phyloP scores from a whole-genome alignment of 805 yeast species.

The Yarrowia alimentaria region DNA sequence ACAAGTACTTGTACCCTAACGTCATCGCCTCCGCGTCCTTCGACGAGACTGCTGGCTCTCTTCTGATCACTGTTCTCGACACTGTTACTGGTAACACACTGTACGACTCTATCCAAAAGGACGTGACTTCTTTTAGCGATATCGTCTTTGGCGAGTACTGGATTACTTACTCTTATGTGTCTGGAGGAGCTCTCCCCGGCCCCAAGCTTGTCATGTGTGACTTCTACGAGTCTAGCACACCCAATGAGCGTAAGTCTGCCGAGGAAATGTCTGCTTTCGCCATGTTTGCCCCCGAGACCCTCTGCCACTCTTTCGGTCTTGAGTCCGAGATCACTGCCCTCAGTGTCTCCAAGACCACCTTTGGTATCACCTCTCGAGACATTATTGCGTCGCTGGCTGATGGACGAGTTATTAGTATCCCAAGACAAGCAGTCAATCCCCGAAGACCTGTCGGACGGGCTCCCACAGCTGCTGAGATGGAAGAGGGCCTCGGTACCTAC shows the following conservation, averaged over 20 bases:
- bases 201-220: conserved; percentile 70
- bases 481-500: conserved; percentile 65
- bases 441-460: conserved; percentile 61
- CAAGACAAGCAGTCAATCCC: conserved; percentile 65
- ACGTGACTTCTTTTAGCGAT: conserved; percentile 47
- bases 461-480: conserved; percentile 51
- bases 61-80: conserved; percentile 61
- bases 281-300: conserved; percentile 48
- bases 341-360: conserved; percentile 55
- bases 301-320: conserved; percentile 56
- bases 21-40: conserved; percentile 52
- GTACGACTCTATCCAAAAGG: conserved; percentile 45
- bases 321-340: conserved; percentile 57
- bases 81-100: conserved; percentile 66
- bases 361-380: conserved; percentile 67
- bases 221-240: conserved; percentile 63
- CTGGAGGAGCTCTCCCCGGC: conserved; percentile 50
- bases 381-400: conserved; percentile 56
- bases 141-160: conserved; percentile 79
- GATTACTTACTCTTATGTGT: conserved; percentile 66
- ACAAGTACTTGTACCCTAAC: conserved; percentile 81
- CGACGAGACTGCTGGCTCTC: conserved; percentile 34
- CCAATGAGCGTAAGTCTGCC: conserved; percentile 47
- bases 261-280: conserved; percentile 42
- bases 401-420: conserved; percentile 67